Conservation (phyloP, 2,329 filamentous ascomycete species). For the Fusarium humuli region DNA sequence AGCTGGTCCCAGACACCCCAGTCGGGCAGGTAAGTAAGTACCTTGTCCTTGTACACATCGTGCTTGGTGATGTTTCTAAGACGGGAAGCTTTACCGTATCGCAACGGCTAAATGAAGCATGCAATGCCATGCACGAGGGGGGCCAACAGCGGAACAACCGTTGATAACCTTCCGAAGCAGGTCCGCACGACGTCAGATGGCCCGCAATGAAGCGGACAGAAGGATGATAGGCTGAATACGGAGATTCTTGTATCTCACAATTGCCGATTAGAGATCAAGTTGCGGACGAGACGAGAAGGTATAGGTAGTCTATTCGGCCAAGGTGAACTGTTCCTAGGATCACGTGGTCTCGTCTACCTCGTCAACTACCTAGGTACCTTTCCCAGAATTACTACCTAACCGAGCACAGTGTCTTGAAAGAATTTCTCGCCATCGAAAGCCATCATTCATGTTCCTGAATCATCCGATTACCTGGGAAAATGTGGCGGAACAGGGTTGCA, state of each 20-base stretch:
- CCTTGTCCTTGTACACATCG: background rate
- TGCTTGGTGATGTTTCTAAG: background rate
- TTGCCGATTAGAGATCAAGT: constrained; percentile 11
- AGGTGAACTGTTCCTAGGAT: background rate
- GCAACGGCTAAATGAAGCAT: constrained; percentile 12
- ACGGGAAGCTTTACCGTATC: constrained; percentile 17
- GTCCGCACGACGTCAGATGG: constrained; percentile 3
- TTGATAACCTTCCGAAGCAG: constrained; percentile 19
- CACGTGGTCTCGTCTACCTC: constrained; percentile 16
- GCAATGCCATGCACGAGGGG: constrained; percentile 4
- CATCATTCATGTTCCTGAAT: constrained; percentile 3
- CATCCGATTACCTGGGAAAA: constrained; percentile 27
- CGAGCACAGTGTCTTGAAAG: constrained; percentile 23
- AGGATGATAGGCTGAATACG: background rate
- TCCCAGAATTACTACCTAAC: constrained; percentile 12
- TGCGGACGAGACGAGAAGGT: constrained; percentile 1
- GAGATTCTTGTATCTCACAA: background rate
- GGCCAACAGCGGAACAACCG: constrained; percentile 15
- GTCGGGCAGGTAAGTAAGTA: background rate
- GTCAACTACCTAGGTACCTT: background rate
- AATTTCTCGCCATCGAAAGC: background rate
- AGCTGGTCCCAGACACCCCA: background rate
- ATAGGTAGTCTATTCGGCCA: background rate
- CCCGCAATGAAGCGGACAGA: background rate
- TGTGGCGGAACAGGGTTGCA: constrained; percentile 33